A percentile compares a stretch with the other conserved stretches of the same genome.
These are phyloP conservation scores for Flueggea neowawraea DNA, from an alignment of 441 rosid species.

Conservation along the genomic window DNA sequence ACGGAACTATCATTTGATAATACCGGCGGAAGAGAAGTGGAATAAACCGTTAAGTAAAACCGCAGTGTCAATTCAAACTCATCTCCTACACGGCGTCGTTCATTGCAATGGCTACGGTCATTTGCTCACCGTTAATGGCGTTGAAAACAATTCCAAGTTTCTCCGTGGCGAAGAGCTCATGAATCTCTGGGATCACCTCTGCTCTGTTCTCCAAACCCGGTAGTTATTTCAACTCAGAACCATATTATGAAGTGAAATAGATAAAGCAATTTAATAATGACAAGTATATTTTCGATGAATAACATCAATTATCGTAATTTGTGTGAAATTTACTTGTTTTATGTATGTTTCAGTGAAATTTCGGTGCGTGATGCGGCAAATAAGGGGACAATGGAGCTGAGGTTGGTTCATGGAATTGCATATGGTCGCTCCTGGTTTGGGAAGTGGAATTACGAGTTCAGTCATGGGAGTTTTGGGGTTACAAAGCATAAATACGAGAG, in stretches of 20 bases:
- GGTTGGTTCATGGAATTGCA: slow-evolving; percentile 53
- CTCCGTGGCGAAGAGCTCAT: slow-evolving; percentile 39
- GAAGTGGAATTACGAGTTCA: slow-evolving; percentile 57
- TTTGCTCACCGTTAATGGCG: slow-evolving; percentile 40
- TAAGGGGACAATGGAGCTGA: slow-evolving; percentile 48
- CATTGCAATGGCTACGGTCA: slow-evolving; percentile 80
- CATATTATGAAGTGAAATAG: no score
- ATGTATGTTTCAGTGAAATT: slow-evolving; percentile 34
- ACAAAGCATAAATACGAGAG: slow-evolving; percentile 41
- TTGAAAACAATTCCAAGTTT: slow-evolving; percentile 14
- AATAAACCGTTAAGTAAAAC: slow-evolving; percentile 25
- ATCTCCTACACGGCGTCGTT: slow-evolving; percentile 49
- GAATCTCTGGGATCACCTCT: slow-evolving; percentile 56
- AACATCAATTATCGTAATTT: no score
- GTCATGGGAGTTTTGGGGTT: slow-evolving; percentile 54
- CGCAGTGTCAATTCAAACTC: slow-evolving; percentile 24
- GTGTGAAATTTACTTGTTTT: not conserved
- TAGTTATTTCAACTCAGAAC: not conserved
- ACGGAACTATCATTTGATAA: slow-evolving; percentile 50
- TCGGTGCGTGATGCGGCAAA: slow-evolving; percentile 44
- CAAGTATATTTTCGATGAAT: no score
- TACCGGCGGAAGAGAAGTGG: slow-evolving; percentile 41
- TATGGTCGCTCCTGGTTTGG: slow-evolving; percentile 67
- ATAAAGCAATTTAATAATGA: no score
- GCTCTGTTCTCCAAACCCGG: slow-evolving; percentile 42